Evolutionary conservation across 2,329 filamentous ascomycete genomes (phyloP), one percentile per base, ranked within the genome.

Genomic region (Trichophyton verrucosum): DNA sequence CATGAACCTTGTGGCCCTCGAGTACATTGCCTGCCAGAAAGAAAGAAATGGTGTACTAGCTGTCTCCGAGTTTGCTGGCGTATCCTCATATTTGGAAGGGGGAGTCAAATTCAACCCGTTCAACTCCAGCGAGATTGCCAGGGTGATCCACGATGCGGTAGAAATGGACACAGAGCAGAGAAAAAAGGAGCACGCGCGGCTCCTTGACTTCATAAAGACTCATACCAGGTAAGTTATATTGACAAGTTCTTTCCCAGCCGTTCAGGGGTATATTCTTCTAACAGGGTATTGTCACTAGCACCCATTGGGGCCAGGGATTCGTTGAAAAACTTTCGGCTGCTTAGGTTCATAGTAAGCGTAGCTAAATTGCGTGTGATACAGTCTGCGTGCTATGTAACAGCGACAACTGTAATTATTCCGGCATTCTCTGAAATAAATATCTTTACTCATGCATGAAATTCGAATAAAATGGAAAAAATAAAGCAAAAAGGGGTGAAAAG

Each of bases 1-100:
- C 69, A 96, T 97, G 91, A 97, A 97, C 73, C 82, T 97, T 13
- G 92, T 97, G 20, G 92, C 90, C 0, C 96, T 95, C 74, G 92
- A 97, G 75, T 97, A 96, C 75, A 94, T 96, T 63, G 91, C 91
- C 15, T 91, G 89, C 22, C 92, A 96, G 72, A 82, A 86, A 66
- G 82, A 92, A 68, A 84, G 87, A 60, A 88, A 96, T 70, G 92
- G 92, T 55, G 88, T 91, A 58, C 88, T 97, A 82, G 90, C 96
- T 59, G 82, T 96, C 42, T 96, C 91, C 57, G 91, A 96, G 71
- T 96, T 96, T 71, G 90, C 91, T 0, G 92, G 92, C n/a, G 92
- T 92, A 1, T 91, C 91, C 0, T 89, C 95, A 71, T 94, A 87
- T 59, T 82, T 96, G 60, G 92, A 91, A 65, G 91, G 91, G 56